Evolutionary conservation across 2,329 filamentous ascomycete species (phyloP).

Genomic region (Lecanicillium sp.): DNA sequence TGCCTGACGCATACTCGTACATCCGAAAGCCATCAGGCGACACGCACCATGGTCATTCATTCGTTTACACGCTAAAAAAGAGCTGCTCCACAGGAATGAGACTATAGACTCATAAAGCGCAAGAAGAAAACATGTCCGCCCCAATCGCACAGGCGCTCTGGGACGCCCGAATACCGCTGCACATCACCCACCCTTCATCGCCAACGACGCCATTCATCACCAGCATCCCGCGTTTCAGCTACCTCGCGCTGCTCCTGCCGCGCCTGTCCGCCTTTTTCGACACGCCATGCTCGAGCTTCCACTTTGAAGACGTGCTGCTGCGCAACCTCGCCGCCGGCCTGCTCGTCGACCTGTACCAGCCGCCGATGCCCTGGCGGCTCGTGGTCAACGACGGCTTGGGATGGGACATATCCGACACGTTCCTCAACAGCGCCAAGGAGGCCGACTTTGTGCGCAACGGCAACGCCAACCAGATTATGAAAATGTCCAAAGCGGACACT

Average conservation of each 20-base stretch:
- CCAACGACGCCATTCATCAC: slow-evolving; percentile 43
- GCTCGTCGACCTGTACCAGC: slow-evolving; percentile 50
- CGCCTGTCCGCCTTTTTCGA: slow-evolving; percentile 46
- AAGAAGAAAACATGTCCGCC: slow-evolving; percentile 12
- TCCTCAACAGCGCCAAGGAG: slow-evolving; percentile 58
- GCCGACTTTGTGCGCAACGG: slow-evolving; percentile 85
- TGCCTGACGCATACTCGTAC: too few species aligned
- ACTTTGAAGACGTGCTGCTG: slow-evolving; percentile 46
- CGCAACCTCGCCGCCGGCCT: slow-evolving; percentile 46
- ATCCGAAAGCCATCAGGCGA: too few species aligned
- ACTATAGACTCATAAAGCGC: too few species aligned
- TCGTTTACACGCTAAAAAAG: too few species aligned
- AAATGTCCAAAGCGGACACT: slow-evolving; percentile 75
- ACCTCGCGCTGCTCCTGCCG: slow-evolving; percentile 49
- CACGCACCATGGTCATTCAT: too few species aligned
- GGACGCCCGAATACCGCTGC: slow-evolving; percentile 45
- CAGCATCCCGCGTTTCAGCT: slow-evolving; percentile 50
- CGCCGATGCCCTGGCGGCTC: slow-evolving; percentile 46
- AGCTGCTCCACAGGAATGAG: too few species aligned
- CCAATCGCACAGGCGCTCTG: slow-evolving; percentile 42
- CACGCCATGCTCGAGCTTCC: slow-evolving; percentile 49
- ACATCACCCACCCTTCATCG: slow-evolving; percentile 43
- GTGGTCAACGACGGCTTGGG: slow-evolving; percentile 45
- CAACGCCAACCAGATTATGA: slow-evolving; percentile 85
- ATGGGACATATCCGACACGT: slow-evolving; percentile 56